Base-by-base conservation (phyloP, 2,329 filamentous ascomycete species). In the Gnomoniopsis smithogilvyi region DNA sequence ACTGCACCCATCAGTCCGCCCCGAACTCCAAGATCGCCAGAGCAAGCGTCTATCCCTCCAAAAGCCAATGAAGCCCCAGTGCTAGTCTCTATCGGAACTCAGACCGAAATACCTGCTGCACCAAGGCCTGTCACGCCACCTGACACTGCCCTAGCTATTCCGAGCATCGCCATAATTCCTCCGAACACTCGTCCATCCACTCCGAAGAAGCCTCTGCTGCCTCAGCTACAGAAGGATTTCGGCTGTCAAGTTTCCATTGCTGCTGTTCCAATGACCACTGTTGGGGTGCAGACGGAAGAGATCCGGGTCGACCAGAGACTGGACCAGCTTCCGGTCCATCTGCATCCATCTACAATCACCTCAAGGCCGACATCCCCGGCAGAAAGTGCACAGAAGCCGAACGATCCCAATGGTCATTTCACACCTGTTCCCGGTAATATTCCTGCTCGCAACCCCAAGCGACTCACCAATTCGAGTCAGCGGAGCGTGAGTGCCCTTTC, bases 91-190 rank as follows among this genome's bases (percentile, higher is more conserved):
- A 76, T 77, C 11, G 82, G 80, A 1, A 90, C 86, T 0, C 88
- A 91, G 70, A 91, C 88, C 0, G 80, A 81, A 52, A 64, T 72
- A n/a, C 60, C 70, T 2, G 67, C 73, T 3, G 67, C 72, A 10
- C 70, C 66, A 10, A 68, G 64, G 24, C 51, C 60, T 43, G 50
- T 11, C 12, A 60, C 53, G 2, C 52, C 52, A n/a, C 68, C 65
- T 63, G 74, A 72, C 11, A 73, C 74, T 58, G 75, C 77, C 64
- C 73, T 85, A 60, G 68, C 80, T 4, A 89, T 97, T 62, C 94
- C 94, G 0, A 90, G 88, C 67, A 99, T 99, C 69, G 90, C 91
- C 58, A 91, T 99, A 54, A 90, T 96, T 66, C 95, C 95, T 34
- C 94, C 95, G 0, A 86, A 82, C 3, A 96, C 92, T 57, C 85